phyloP scores from a whole-genome alignment of 345 rosid genomes.

The Litchi chinensis region DNA sequence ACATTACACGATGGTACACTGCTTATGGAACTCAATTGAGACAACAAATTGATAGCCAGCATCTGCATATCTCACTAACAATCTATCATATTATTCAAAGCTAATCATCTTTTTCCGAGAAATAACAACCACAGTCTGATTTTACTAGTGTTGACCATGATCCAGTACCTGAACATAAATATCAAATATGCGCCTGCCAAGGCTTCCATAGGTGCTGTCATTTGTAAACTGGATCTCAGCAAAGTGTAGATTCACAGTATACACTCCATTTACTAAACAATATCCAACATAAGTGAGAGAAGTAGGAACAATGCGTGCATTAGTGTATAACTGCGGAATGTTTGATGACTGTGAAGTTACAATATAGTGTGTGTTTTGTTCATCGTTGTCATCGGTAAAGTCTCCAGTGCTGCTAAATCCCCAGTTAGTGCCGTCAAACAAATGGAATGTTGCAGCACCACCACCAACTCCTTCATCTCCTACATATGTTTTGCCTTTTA shows the following conservation, averaged over 20 bases:
- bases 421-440: slow-evolving; percentile 30
- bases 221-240: slow-evolving; percentile 59
- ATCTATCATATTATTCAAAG: not conserved
- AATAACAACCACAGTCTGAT: not conserved
- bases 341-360: slow-evolving; percentile 15
- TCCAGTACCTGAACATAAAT: slow-evolving; percentile 64
- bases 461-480: slow-evolving; percentile 37
- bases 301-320: slow-evolving; percentile 61
- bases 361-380: slow-evolving; percentile 27
- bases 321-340: slow-evolving; percentile 34
- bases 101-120: not conserved
- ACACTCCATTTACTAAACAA: slow-evolving; percentile 58
- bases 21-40: not conserved
- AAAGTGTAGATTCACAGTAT: slow-evolving; percentile 59
- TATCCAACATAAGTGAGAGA: slow-evolving; percentile 62
- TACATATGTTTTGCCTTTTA: slow-evolving; percentile 26
- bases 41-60: not conserved
- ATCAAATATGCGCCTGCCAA: slow-evolving; percentile 60
- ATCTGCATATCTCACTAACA: not conserved
- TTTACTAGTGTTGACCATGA: not conserved
- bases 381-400: slow-evolving; percentile 43
- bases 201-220: slow-evolving; percentile 31
- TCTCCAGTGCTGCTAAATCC: slow-evolving; percentile 56
- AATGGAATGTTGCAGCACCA: slow-evolving; percentile 40
- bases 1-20: not conserved